These are phyloP conservation scores for Neurospora sp. DNA, from an alignment of 495 filamentous ascomycete genomes.

Conservation along the genomic window DNA sequence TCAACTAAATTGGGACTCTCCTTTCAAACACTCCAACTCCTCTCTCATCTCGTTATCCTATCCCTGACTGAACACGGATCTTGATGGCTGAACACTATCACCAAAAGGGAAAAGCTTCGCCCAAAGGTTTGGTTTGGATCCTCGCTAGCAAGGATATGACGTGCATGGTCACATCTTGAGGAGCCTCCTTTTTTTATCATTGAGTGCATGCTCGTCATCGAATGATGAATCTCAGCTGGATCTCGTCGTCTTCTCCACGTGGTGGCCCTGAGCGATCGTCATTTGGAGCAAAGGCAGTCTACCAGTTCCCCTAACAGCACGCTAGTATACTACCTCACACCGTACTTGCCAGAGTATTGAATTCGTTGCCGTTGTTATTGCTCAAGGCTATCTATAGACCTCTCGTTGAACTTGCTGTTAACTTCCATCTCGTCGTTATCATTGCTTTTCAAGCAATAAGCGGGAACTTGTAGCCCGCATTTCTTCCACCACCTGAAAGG, in stretches of 20 bases:
- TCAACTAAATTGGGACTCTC: background rate
- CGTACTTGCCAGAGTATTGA: too few relatives aligned
- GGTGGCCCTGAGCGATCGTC: background rate
- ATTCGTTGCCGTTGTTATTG: too few relatives aligned
- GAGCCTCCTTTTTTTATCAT: background rate
- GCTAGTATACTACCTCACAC: too few relatives aligned
- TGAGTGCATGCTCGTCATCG: background rate
- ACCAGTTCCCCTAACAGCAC: too few relatives aligned
- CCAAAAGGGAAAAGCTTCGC: background rate
- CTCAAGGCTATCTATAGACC: too few relatives aligned
- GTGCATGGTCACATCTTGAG: background rate
- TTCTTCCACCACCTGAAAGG: background rate
- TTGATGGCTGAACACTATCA: background rate
- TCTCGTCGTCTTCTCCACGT: background rate
- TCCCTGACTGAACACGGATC: background rate
- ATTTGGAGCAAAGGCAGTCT: background rate
- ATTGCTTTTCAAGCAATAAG: too few relatives aligned
- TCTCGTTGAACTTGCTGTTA: too few relatives aligned
- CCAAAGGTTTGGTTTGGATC: background rate
- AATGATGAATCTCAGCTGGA: background rate
- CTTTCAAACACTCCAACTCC: background rate
- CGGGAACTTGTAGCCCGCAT: too few relatives aligned
- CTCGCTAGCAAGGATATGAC: background rate
- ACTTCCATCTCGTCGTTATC: too few relatives aligned
- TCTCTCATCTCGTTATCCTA: background rate